Evolutionary conservation across 352 stramenopile species (phyloP), one percentile per base, ranked within the genome.

Genomic region (Globisporangium rhizosaccharum): DNA sequence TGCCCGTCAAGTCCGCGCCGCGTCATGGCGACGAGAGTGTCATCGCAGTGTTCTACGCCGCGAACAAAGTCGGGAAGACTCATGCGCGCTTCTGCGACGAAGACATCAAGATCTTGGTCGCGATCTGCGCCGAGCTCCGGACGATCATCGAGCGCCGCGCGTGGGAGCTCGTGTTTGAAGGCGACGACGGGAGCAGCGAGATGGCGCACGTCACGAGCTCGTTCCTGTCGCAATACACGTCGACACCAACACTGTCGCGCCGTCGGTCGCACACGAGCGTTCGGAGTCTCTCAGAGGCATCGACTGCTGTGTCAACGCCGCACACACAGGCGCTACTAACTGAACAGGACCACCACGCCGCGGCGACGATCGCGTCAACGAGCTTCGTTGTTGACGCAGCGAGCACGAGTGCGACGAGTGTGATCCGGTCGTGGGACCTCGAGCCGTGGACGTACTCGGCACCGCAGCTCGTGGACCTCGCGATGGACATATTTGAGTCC

Each of bases 1-100:
- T 93, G 3, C 86, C 86, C 0, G 79, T 96, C 56, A 82, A 82
- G 41, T 76, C 77, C 7, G 63, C 65, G 14, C 45, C 79, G 81
- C 51, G 91, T 88, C 63, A 95, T 86, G 44, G 68, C 57, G 62
- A 64, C 6, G 71, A 79, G n/a, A 69, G 78, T 51, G 71, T 90
- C 15, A 78, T 93, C 62, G 82, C 79, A 0, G 82, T 95, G 2
- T 85, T 93, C 26, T 91, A 95, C 62, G 83, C 79, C 0, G 79
- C 77, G n/a, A 92, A 93, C 68, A 93, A 93, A 49, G 60, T 75
- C 20, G 78, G 71, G 18, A 51, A 63, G 58, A 9, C 56, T 51
- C 20, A 73, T 23, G 61, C 65, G 6, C 68, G 65, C 20, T 93
- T 93, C 49, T 75, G 75, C 15, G 56, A 70, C 2, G 80, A 88